A percentile compares a stretch with the other conserved stretches of the same genome.
These are phyloP conservation scores for Hirschioporus abietinus DNA, from an alignment of 768 basidiomycete genomes.

Conservation along the genomic window DNA sequence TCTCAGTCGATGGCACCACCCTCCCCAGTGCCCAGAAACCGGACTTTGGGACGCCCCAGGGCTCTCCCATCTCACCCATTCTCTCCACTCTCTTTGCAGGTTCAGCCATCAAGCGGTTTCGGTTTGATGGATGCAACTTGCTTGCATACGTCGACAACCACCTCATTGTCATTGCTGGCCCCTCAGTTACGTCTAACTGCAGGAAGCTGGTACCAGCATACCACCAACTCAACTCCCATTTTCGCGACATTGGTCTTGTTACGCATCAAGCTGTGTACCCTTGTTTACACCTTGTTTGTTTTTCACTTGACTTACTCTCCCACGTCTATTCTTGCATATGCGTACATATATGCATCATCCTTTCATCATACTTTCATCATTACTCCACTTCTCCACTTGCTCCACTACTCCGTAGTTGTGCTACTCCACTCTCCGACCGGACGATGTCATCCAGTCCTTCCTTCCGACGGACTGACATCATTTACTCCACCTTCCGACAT, in stretches of 20 bases:
- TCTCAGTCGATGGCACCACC: neutral
- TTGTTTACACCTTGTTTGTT: too few species aligned
- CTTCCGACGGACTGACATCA: too few species aligned
- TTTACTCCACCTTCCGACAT: too few species aligned
- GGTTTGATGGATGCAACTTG: neutral
- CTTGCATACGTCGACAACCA: neutral
- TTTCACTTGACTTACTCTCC: too few species aligned
- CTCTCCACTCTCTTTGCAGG: neutral
- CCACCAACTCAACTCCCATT: neutral
- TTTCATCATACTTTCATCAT: too few species aligned
- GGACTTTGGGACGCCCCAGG: neutral
- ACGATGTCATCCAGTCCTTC: too few species aligned
- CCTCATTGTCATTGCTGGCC: neutral
- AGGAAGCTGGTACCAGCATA: neutral
- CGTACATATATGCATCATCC: too few species aligned
- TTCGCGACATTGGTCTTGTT: neutral
- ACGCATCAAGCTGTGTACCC: too few species aligned
- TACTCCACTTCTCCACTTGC: too few species aligned
- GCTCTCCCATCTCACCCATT: neutral
- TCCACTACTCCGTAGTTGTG: too few species aligned
- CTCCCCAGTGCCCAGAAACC: neutral
- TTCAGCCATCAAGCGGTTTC: neutral
- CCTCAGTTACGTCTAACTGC: neutral
- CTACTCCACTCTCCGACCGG: too few species aligned
- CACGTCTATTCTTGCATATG: too few species aligned